Evolutionary conservation across 495 filamentous ascomycete species (phyloP), one percentile per base, ranked within the genome.

Genomic region (Penicillium goetzii): DNA sequence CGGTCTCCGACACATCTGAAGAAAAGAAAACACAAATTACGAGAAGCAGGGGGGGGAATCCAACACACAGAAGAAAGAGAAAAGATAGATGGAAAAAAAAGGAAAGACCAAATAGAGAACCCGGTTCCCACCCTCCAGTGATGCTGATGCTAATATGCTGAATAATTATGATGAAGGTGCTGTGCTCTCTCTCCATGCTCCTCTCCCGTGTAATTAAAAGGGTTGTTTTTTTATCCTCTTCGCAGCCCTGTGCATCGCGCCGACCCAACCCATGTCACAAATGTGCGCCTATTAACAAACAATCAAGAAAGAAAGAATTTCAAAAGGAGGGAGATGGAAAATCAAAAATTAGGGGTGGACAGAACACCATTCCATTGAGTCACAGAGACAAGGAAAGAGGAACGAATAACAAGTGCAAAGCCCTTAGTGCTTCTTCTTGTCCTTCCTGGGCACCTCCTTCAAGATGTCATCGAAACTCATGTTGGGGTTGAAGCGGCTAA

Each of bases 401-500:
- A 58, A 40, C 38, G 25, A 50, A 43, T 17, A 36, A 52, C 41
- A 3, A 63, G 43, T 26, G 40, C 51, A 62, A 56, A 60, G 45
- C 8, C 43, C 45, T 72, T 66, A 79, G 68, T 79, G 79, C 68
- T 80, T 81, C 61, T 75, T 76, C 58, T 76, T 77, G 55, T 65
- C 68, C 56, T 77, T 74, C 54, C 77, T 74, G 10, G 82, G 79
- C 33, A 78, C 76, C 52, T 83, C 75, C 56, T 70, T 78, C 54
- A 85, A 63, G 54, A 85, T 85, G 58, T 83, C 78, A 54, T 83
- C 82, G 65, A 85, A 85, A 56, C 80, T 85, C 77, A 82, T 82
- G 61, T 77, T 82, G 58, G 72, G 79, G 56, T 79, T 83, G 72
- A 80, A 82, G 50, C 74, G 77, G 59, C 73, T 78, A 19, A 75